Evolutionary conservation across 805 yeast genomes (phyloP).

Genomic region (Metschnikowia kofuensis): DNA sequence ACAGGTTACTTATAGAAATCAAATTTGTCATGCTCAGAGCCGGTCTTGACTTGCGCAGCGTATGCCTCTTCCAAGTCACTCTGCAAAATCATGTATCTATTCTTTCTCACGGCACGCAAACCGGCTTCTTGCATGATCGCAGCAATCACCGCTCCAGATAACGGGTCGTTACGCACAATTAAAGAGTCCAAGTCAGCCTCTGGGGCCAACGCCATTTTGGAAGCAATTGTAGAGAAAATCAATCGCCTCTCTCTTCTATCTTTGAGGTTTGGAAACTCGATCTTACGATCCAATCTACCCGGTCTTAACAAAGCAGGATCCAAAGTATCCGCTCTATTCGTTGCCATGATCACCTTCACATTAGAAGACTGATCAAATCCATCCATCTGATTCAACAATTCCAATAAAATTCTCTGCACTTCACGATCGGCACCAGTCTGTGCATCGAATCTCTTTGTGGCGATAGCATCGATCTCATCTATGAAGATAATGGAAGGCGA

Average conservation of each 20-base stretch:
- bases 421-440: constrained; percentile 99
- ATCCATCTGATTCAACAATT: constrained; percentile 96
- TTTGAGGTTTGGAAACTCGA: constrained; percentile 93
- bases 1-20: constrained; percentile 82
- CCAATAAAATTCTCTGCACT: constrained; percentile 95
- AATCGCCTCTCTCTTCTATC: constrained; percentile 98
- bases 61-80: constrained; percentile 97
- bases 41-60: constrained; percentile 93
- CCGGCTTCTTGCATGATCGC: constrained; percentile 99
- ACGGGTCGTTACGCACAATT: constrained; percentile 92
- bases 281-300: constrained; percentile 96
- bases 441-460: constrained; percentile 98
- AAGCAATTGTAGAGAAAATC: constrained; percentile 91
- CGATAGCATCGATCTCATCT: constrained; percentile 98
- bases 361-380: constrained; percentile 95
- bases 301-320: constrained; percentile 98
- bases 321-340: constrained; percentile 97
- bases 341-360: constrained; percentile 98
- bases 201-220: constrained; percentile 97
- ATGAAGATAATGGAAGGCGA: constrained; percentile 96
- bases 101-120: constrained; percentile 95
- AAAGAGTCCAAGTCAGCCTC: constrained; percentile 95
- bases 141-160: constrained; percentile 96
- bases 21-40: constrained; percentile 93
- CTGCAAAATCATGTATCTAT: constrained; percentile 94